A percentile compares a stretch with the other conserved stretches of the same genome.
Conservation (phyloP, 2,329 filamentous ascomycete genomes). For the Trichothecium sympodiale region DNA sequence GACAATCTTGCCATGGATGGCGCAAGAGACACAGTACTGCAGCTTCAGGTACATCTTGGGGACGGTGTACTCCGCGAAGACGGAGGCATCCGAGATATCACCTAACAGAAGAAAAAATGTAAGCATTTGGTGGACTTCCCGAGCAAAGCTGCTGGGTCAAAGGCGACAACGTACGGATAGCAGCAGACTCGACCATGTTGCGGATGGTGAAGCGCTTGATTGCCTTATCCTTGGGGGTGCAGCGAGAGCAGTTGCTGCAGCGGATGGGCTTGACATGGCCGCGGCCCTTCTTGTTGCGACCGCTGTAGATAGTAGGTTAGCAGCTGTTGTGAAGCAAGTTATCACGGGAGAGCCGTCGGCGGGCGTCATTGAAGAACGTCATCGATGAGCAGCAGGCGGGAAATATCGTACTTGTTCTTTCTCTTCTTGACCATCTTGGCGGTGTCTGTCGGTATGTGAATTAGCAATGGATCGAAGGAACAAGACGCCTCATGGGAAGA, state of each 20-base stretch:
- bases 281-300: conserved; percentile 99
- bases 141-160: not conserved
- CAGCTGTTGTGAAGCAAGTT: conserved; percentile 2
- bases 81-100: conserved; percentile 99
- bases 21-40: conserved; percentile 99
- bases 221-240: conserved; percentile 98
- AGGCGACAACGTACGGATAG: conserved; percentile 74
- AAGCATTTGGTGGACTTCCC: conserved; percentile 1
- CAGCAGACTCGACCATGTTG: conserved; percentile 99
- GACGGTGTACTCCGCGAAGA: conserved; percentile 98
- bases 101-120: conserved; percentile 40
- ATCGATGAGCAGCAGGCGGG: conserved; percentile 5
- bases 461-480: conserved; percentile 16
- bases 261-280: conserved; percentile 99
- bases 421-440: conserved; percentile 63
- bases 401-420: conserved; percentile 51
- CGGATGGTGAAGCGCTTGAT: conserved; percentile 99
- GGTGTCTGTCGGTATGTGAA: conserved; percentile 33
- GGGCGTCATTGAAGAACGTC: not conserved
- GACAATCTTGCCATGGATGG: conserved; percentile 99
- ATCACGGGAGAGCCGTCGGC: conserved; percentile 4
- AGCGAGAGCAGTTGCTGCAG: conserved; percentile 64
- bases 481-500: conserved; percentile 9
- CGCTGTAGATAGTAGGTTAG: conserved; percentile 41
- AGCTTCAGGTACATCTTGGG: conserved; percentile 99